Percentiles rank a stretch among this genome's conserved stretches.
phyloP scores from a whole-genome alignment of 495 filamentous ascomycete genomes.

The Penicillium nucicola region DNA sequence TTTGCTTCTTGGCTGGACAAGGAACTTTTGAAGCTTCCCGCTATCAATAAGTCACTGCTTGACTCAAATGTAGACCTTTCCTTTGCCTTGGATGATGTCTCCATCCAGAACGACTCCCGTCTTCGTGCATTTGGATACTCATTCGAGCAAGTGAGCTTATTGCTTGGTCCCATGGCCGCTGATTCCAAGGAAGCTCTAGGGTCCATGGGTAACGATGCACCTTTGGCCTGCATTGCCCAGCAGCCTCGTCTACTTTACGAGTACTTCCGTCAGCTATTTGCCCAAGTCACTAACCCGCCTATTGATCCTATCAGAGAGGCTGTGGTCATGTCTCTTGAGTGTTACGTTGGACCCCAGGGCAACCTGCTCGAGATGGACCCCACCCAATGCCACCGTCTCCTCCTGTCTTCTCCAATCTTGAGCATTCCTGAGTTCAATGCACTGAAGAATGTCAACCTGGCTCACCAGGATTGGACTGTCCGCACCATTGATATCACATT shows the following conservation, averaged over 20 bases:
- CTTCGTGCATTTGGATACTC: constrained; percentile 93
- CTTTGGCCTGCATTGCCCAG: constrained; percentile 84
- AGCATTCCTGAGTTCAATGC: constrained; percentile 92
- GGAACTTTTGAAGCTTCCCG: constrained; percentile 78
- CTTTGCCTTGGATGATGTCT: constrained; percentile 64
- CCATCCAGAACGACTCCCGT: constrained; percentile 79
- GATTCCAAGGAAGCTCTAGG: constrained; percentile 99
- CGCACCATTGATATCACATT: constrained; percentile 96
- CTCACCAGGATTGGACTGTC: constrained; percentile 84
- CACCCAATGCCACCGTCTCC: constrained; percentile 81
- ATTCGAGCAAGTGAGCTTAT: constrained; percentile 91
- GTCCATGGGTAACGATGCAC: constrained; percentile 99
- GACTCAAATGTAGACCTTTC: constrained; percentile 60
- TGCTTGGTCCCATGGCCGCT: constrained; percentile 95
- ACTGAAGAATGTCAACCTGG: constrained; percentile 70
- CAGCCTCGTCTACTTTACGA: constrained; percentile 92
- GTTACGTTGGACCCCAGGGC: constrained; percentile 96
- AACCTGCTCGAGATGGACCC: constrained; percentile 95
- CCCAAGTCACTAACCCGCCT: constrained; percentile 97
- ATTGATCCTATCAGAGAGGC: constrained; percentile 99
- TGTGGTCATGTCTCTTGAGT: constrained; percentile 98
- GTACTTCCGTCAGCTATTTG: constrained; percentile 98
- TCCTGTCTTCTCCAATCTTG: constrained; percentile 87
- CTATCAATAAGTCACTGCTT: constrained; percentile 59
- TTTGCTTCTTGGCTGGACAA: constrained; percentile 88